A percentile compares a stretch with the other conserved stretches of the same genome.
Conservation (phyloP, 179 eudicot genomes). For the Actinidia polygama region DNA sequence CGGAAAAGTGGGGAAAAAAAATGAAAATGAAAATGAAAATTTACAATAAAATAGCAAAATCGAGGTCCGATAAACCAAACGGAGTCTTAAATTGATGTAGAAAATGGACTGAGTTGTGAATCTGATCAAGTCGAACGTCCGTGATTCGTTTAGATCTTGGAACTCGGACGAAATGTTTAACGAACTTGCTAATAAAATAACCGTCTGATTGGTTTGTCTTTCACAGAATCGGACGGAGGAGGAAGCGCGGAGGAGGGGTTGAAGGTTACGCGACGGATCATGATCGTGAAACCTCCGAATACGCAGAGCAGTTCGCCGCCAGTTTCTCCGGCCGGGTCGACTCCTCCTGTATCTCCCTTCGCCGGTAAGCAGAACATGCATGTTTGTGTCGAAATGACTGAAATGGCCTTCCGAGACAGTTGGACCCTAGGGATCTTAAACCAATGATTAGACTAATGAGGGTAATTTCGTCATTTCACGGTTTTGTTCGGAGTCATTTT, state of each 20-base stretch:
- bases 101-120: not conserved
- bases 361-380: conserved; percentile 52
- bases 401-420: conserved; percentile 1
- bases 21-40: no score
- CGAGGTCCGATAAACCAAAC: no score
- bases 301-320: conserved; percentile 64
- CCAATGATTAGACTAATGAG: not conserved
- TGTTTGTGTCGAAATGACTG: not conserved
- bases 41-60: no score
- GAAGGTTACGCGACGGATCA: conserved; percentile 79
- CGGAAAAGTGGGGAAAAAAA: no score
- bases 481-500: no score
- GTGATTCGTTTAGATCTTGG: not conserved
- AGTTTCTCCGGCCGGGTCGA: conserved; percentile 76
- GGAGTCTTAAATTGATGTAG: no score
- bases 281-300: conserved; percentile 71
- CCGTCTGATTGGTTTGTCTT: not conserved
- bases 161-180: not conserved
- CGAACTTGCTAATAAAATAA: not conserved
- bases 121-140: not conserved
- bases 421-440: not conserved
- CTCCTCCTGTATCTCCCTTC: conserved; percentile 91
- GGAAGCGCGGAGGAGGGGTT: conserved; percentile 35
- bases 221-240: conserved; percentile 38
- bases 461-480: conserved; percentile 16